Conservation (phyloP, 2,329 filamentous ascomycete genomes). For the Penicillium sp. region DNA sequence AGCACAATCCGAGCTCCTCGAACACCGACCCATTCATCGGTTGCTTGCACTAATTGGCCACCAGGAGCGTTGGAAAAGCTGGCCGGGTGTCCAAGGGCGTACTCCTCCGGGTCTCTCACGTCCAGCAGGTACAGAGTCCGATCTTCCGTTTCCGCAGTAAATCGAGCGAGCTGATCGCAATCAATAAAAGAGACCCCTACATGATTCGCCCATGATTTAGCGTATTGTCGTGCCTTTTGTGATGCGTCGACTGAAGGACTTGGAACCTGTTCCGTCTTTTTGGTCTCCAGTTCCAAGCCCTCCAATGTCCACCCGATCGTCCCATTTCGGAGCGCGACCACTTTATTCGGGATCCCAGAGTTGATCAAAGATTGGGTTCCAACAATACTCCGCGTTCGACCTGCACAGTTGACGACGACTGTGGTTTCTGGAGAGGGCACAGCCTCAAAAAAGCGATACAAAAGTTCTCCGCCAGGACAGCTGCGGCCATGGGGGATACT, state of each 20-base stretch:
- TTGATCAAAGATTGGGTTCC: constrained; percentile 34
- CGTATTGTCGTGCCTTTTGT: constrained; percentile 8
- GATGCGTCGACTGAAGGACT: constrained; percentile 12
- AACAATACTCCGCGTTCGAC: constrained; percentile 35
- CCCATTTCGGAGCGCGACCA: constrained; percentile 32
- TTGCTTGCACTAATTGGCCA: constrained; percentile 35
- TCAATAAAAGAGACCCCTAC: constrained; percentile 11
- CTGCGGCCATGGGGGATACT: constrained; percentile 34
- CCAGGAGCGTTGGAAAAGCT: constrained; percentile 33
- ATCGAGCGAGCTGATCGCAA: not conserved
- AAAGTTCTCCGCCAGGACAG: constrained; percentile 33
- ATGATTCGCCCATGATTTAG: constrained; percentile 14
- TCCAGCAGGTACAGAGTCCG: constrained; percentile 32
- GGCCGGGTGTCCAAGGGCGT: constrained; percentile 23
- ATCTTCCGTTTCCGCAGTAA: constrained; percentile 13
- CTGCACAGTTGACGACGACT: constrained; percentile 34
- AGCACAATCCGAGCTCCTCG: constrained; percentile 32
- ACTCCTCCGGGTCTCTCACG: constrained; percentile 33
- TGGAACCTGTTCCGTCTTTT: constrained; percentile 20
- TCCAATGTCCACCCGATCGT: constrained; percentile 36
- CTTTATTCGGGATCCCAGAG: constrained; percentile 27
- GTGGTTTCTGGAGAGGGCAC: constrained; percentile 27
- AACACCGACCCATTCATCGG: constrained; percentile 36
- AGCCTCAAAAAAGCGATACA: constrained; percentile 33
- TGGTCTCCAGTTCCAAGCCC: constrained; percentile 27